phyloP scores from a whole-genome alignment of 257 asterid genomes.

The Solanum okadae region DNA sequence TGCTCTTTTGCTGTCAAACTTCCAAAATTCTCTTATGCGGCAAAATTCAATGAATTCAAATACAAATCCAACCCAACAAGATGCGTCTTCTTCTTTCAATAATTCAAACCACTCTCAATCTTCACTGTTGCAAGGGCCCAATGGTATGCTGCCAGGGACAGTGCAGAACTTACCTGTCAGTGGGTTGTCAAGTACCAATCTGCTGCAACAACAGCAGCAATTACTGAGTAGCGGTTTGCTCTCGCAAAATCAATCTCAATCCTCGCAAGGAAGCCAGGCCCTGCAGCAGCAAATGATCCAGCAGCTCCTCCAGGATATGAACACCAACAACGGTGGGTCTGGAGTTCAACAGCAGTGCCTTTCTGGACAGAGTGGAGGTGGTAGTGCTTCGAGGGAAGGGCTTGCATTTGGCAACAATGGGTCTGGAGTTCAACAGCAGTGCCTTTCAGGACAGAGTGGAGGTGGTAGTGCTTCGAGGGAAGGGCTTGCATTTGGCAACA shows the following conservation, averaged over 20 bases:
- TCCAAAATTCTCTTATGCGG: slow-evolving; percentile 63
- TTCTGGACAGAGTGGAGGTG: slow-evolving; percentile 33
- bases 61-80: slow-evolving; percentile 35
- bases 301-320: slow-evolving; percentile 59
- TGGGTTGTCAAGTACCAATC: slow-evolving; percentile 26
- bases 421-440: slow-evolving; percentile 21
- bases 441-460: slow-evolving; percentile 23
- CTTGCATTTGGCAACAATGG: slow-evolving; percentile 28
- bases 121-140: slow-evolving; percentile 36
- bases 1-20: slow-evolving; percentile 55
- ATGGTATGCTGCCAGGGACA: slow-evolving; percentile 23
- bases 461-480: slow-evolving; percentile 34
- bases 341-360: slow-evolving; percentile 24
- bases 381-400: slow-evolving; percentile 28
- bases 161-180: slow-evolving; percentile 24
- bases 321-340: slow-evolving; percentile 25
- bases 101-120: slow-evolving; percentile 29
- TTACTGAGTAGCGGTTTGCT: slow-evolving; percentile 23
- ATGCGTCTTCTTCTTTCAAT: slow-evolving; percentile 43
- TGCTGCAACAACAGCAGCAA: slow-evolving; percentile 20
- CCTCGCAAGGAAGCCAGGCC: slow-evolving; percentile 45
- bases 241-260: slow-evolving; percentile 34
- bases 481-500: slow-evolving; percentile 26
- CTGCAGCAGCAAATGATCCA: slow-evolving; percentile 70
- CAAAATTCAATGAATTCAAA: slow-evolving; percentile 67